These are phyloP conservation scores for Tritrichomonas musculus DNA, from an alignment of 208 protist species.

Conservation along the genomic window DNA sequence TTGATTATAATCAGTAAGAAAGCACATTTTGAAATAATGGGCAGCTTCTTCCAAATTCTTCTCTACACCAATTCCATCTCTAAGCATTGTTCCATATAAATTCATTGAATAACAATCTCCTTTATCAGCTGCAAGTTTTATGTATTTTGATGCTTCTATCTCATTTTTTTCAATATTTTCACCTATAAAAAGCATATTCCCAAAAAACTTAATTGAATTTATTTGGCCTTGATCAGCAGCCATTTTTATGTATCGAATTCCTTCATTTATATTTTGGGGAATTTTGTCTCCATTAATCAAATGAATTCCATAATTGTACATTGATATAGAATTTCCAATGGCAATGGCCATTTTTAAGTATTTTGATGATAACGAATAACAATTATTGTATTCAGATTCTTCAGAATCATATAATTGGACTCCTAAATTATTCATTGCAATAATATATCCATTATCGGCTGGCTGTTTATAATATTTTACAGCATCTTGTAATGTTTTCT, in stretches of 20 bases:
- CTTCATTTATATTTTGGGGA: neutral
- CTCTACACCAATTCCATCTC: no score
- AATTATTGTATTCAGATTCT: neutral
- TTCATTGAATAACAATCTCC: no score
- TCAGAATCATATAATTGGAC: neutral
- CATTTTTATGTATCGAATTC: neutral
- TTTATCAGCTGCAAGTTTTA: neutral
- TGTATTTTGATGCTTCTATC: neutral
- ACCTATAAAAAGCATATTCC: neutral
- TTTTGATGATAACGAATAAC: neutral
- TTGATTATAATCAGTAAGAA: no score
- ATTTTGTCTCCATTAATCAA: neutral
- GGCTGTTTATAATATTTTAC: neutral
- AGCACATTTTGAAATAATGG: no score
- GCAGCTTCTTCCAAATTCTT: no score
- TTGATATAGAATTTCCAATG: neutral
- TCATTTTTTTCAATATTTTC: neutral
- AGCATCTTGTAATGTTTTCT: neutral
- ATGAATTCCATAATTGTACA: neutral
- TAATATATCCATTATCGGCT: neutral
- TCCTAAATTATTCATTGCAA: neutral
- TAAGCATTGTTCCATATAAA: no score
- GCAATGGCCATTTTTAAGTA: neutral
- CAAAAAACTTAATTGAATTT: neutral
- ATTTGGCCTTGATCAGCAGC: neutral